phyloP scores from a whole-genome alignment of 805 yeast genomes.

The Wickerhamomyces subpelliculosus region DNA sequence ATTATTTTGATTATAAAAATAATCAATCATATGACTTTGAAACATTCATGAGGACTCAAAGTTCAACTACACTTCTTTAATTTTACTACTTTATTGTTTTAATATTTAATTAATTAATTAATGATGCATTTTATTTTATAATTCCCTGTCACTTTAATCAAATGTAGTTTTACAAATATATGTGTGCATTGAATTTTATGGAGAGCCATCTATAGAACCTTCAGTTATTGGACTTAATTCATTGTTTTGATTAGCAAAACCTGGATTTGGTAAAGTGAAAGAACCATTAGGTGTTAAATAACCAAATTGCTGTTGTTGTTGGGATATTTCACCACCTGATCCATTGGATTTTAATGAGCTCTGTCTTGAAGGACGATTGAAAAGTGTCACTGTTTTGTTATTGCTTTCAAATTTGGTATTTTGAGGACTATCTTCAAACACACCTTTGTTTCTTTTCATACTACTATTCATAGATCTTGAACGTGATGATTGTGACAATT shows the following conservation, averaged over 20 bases:
- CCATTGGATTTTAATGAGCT: constrained; percentile 2
- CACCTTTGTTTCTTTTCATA: constrained; percentile 10
- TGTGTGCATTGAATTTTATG: constrained; percentile 1
- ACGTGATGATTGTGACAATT: constrained; percentile 4
- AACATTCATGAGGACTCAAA: constrained; percentile 9
- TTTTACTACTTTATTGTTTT: too few relatives aligned
- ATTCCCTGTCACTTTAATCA: too few relatives aligned
- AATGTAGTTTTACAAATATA: too few relatives aligned
- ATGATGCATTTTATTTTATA: too few relatives aligned
- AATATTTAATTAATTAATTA: too few relatives aligned
- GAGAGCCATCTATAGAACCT: constrained; percentile 18
- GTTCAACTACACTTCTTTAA: background rate
- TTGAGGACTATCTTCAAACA: constrained; percentile 23
- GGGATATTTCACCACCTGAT: too few relatives aligned
- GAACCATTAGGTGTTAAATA: constrained; percentile 18
- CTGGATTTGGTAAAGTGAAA: constrained; percentile 16
- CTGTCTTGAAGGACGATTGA: constrained; percentile 14
- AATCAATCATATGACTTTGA: constrained; percentile 11
- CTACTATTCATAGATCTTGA: constrained; percentile 13
- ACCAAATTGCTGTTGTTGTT: constrained; percentile 5
- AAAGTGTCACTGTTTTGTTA: constrained; percentile 33
- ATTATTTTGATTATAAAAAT: constrained; percentile 17
- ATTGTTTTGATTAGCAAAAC: constrained; percentile 9
- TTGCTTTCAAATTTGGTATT: constrained; percentile 28
- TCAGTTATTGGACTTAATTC: constrained; percentile 23